Evolutionary conservation across 345 rosid species (phyloP), one percentile per base, ranked within the genome.

Genomic region (Cardamine resedifolia): DNA sequence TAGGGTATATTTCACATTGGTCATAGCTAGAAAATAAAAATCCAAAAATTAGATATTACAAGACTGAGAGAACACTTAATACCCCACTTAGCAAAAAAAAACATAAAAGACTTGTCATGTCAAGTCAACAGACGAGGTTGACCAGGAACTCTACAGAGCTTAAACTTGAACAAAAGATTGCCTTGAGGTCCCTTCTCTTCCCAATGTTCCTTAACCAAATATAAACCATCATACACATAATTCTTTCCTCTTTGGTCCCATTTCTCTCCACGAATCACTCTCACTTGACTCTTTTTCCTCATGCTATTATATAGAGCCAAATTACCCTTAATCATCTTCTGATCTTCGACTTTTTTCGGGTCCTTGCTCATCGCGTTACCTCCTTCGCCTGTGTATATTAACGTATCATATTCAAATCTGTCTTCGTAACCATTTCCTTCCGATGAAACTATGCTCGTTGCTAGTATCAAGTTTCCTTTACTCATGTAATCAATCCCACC

Each of bases 161-260:
- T 81, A 61, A 89, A 90, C 84, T 82, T 89, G 48, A 81, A 90
- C 51, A 93, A 79, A 12, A 80, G 73, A 69, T 86, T 83, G 18
- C 90, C 90, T 76, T 73, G 84, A 27, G 78, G 81, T 31, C 87
- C 91, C 41, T 15, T 28, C 65, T 83, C 91, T 71, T 73, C 83
- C 88, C 90, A 85, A 27, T 18, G 70, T 10, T 82, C 68, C 8
- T 85, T 78, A 72, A 91, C 97, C 76, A 81, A 18, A 71, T 91
- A 89, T 11, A 94, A 82, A 16, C 97, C 96, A 82, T 83, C 90
- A 65, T 94, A 94, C n/a, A 83, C 75, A 69, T 91, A 93, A 39
- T 68, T 72, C 64, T 76, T 79, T n/a, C 75, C 75, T 73, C 71
- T 88, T 16, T 38, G n/a, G n/a, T n/a, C n/a, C n/a, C n/a, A 2